These are phyloP conservation scores for Puccinia hordei DNA, from an alignment of 1,284 basidiomycete genomes.

Conservation along the genomic window DNA sequence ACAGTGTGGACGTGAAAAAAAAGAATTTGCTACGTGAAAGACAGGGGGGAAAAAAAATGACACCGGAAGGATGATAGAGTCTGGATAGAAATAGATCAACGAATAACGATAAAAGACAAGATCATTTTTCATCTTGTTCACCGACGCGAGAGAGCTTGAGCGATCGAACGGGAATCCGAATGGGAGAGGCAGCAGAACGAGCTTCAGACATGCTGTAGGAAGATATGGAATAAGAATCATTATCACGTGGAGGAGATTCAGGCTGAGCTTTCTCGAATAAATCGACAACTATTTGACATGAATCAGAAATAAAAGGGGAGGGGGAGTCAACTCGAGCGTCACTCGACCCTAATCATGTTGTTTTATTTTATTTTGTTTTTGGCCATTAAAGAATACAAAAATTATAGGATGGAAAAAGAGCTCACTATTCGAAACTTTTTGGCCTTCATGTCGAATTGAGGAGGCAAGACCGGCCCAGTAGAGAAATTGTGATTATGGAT, in stretches of 20 bases:
- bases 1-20: no score
- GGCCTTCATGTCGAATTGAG: conserved; percentile 29
- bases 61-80: no score
- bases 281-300: conserved; percentile 33
- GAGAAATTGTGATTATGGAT: neutral
- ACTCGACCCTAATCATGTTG: no score
- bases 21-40: no score
- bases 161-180: conserved; percentile 3
- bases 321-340: no score
- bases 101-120: neutral
- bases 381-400: no score
- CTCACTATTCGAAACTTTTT: conserved; percentile 30
- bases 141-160: conserved; percentile 16
- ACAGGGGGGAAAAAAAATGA: no score
- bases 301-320: no score
- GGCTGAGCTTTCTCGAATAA: conserved; percentile 9
- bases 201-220: neutral
- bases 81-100: no score
- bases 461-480: neutral
- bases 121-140: conserved; percentile 21
- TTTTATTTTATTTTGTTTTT: no score
- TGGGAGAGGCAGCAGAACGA: neutral
- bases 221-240: neutral
- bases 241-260: neutral
- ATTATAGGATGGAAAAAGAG: no score